Base-by-base conservation (phyloP, 345 rosid species). In the Lenwebbia sp. region DNA sequence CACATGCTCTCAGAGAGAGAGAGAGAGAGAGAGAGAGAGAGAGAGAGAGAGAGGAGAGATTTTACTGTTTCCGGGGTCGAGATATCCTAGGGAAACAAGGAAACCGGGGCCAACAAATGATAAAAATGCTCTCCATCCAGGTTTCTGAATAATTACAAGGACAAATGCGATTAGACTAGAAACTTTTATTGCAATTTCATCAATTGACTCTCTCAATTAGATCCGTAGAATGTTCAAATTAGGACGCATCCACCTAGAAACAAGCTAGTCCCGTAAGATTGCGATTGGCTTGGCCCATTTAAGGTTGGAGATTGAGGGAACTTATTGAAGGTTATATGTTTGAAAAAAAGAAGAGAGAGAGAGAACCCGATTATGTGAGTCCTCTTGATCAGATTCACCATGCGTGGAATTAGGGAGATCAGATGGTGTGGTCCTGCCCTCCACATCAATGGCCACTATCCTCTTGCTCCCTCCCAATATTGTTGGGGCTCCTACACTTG, bases 31-130 rank as follows among this genome's bases (percentile, higher is more conserved):
- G 54, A 52, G 54, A 52, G 54, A 52, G 44, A 85, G 65, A 47
- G 12, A 17, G 17, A 22, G n/a, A 9, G 51, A 41, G 75, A 41
- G 26, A 25, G 81, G 4, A 53, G 33, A 37, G 11, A 7, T 21
- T 82, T 85, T 83, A 87, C 90, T 9, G 87, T 87, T 90, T 13
- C 90, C 89, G 0, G 92, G 92, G 83, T 88, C 92, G 41, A 90
- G 86, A 33, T 85, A 88, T 51, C 89, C 89, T 44, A 88, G 49
- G 19, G 89, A 87, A 55, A 88, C 89, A 7, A 90, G 87, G 84
- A 88, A 90, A 26, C 92, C 89, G 22, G 92, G 88, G 26, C 87
- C 92, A 4, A 87, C 85, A 76, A 83, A 86, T 17, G 87, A 5
- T n/a, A 90, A 7, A 49, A 90, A 87, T 60, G 82, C 85, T 44